These are phyloP conservation scores for Verticillium zaregamsianum DNA, from an alignment of 2,329 filamentous ascomycete genomes.

Conservation along the genomic window DNA sequence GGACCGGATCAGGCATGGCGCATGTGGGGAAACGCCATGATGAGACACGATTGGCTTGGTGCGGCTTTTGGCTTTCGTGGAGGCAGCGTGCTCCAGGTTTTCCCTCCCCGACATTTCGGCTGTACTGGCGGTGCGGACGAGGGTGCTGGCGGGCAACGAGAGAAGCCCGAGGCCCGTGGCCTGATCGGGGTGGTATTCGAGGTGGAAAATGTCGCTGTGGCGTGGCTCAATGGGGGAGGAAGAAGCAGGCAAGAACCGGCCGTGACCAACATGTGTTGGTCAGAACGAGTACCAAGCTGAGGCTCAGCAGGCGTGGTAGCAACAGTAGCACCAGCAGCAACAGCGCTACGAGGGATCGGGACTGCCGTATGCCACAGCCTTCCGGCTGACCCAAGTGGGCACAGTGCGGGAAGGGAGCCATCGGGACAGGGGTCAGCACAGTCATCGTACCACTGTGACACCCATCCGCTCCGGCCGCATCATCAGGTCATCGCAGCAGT, in stretches of 20 bases:
- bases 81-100: neutral
- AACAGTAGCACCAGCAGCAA: neutral
- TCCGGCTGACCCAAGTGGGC: neutral
- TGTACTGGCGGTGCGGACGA: neutral
- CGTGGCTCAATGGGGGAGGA: neutral
- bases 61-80: neutral
- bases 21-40: neutral
- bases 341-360: neutral
- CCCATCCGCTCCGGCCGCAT: neutral
- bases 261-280: neutral
- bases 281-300: neutral
- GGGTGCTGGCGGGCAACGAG: neutral
- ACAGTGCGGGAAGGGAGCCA: neutral
- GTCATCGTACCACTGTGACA: neutral
- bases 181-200: neutral
- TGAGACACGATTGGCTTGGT: neutral
- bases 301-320: neutral
- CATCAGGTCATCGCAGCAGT: neutral
- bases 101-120: neutral
- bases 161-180: neutral
- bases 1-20: neutral
- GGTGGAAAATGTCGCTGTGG: neutral
- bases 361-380: neutral
- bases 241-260: neutral
- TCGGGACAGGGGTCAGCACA: neutral